Evolutionary conservation across 1,284 basidiomycete genomes (phyloP).

Genomic region (Wolfiporia cocos): DNA sequence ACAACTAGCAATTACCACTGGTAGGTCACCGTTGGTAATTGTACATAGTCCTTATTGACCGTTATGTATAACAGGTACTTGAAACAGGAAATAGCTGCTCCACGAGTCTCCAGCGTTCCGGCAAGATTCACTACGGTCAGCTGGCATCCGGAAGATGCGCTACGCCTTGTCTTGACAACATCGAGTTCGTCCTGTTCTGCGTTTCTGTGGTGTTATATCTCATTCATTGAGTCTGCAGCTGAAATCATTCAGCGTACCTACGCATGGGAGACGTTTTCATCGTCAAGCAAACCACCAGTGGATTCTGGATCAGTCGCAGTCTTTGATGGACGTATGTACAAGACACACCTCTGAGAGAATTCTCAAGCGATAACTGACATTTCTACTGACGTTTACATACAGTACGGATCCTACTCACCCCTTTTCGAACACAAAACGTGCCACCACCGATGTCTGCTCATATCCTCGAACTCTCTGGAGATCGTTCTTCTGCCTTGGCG

Average conservation of each 20-base stretch:
- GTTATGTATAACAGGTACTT: constrained; percentile 60
- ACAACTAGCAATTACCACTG: constrained; percentile 95
- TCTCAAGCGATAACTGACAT: neutral
- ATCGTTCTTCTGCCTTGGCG: too few relatives aligned
- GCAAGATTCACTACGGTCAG: constrained; percentile 59
- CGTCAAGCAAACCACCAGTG: constrained; percentile 55
- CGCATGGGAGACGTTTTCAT: constrained; percentile 72
- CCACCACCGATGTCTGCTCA: constrained; percentile 98
- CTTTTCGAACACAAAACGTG: constrained; percentile 90
- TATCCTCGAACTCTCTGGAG: too few relatives aligned
- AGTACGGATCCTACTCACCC: constrained; percentile 82
- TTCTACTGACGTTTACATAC: neutral
- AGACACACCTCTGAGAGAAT: neutral
- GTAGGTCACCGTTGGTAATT: constrained; percentile 32
- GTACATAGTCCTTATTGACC: constrained; percentile 2
- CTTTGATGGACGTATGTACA: constrained; percentile 77
- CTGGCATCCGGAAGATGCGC: constrained; percentile 87
- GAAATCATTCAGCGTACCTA: constrained; percentile 62
- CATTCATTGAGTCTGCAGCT: constrained; percentile 27
- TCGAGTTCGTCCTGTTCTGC: constrained; percentile 38
- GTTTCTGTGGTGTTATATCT: neutral
- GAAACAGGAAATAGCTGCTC: constrained; percentile 77
- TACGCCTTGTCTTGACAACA: constrained; percentile 68
- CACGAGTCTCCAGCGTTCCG: constrained; percentile 18
- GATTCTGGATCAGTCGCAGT: constrained; percentile 89